A percentile compares a stretch with the other conserved stretches of the same genome.
These are phyloP conservation scores for Curvularia spicifera DNA, from an alignment of 2,329 filamentous ascomycete species.

Conservation along the genomic window DNA sequence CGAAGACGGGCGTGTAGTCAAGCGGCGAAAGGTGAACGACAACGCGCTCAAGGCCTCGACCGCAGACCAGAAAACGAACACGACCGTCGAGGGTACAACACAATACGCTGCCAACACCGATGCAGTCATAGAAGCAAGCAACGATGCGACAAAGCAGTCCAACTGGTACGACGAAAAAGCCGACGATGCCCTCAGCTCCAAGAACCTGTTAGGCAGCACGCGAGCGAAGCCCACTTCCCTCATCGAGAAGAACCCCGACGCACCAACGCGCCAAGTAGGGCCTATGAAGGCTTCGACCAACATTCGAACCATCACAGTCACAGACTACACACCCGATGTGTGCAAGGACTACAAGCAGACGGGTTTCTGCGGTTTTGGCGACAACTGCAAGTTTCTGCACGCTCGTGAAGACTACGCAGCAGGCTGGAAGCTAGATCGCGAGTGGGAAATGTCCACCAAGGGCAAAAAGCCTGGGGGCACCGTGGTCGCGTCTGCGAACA, in stretches of 20 bases:
- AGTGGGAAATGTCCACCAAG: constrained; percentile 88
- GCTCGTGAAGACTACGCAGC: constrained; percentile 81
- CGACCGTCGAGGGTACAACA: constrained; percentile 53
- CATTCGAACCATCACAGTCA: constrained; percentile 86
- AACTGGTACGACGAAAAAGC: constrained; percentile 88
- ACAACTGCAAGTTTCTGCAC: constrained; percentile 83
- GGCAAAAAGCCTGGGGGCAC: constrained; percentile 59
- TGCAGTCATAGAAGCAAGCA: constrained; percentile 68
- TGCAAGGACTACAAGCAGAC: constrained; percentile 93
- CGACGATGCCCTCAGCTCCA: constrained; percentile 56
- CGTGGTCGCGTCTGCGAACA: constrained; percentile 65
- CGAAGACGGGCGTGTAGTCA: constrained; percentile 70
- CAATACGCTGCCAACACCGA: constrained; percentile 67
- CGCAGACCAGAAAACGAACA: constrained; percentile 56
- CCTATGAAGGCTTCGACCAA: constrained; percentile 89
- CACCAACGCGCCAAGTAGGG: constrained; percentile 72
- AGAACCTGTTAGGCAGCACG: constrained; percentile 67
- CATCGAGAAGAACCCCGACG: constrained; percentile 81
- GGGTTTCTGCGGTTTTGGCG: constrained; percentile 70
- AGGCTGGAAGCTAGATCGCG: constrained; percentile 92
- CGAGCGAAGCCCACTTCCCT: constrained; percentile 58
- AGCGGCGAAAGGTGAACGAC: constrained; percentile 75
- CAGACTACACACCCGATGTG: constrained; percentile 88
- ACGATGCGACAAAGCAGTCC: constrained; percentile 87
- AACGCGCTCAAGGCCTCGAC: constrained; percentile 71